Evolutionary conservation across 148 eudicot genomes (phyloP).

Genomic region (Chenopodium quinoa): DNA sequence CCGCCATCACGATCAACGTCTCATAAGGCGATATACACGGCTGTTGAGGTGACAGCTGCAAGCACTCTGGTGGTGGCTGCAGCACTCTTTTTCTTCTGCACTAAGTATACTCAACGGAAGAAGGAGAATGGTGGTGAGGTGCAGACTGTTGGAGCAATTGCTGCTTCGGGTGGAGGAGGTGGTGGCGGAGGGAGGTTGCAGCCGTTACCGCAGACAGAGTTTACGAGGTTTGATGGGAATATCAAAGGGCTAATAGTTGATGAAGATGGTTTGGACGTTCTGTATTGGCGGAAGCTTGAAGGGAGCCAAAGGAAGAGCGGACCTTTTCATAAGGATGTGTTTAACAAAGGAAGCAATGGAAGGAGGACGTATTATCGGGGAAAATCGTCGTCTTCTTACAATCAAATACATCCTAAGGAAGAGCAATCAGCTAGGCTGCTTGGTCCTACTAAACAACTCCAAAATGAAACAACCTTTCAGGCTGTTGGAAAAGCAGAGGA

Average conservation of each 20-base stretch:
- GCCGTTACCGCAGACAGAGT: conserved; percentile 28
- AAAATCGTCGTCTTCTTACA: conserved; percentile 55
- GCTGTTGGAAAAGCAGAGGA: background rate
- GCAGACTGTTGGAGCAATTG: background rate
- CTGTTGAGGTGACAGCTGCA: conserved; percentile 68
- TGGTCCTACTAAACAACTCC: conserved; percentile 20
- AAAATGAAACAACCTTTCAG: conserved; percentile 13
- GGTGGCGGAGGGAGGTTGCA: conserved; percentile 13
- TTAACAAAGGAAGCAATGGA: conserved; percentile 22
- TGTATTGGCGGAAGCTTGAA: conserved; percentile 77
- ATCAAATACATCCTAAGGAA: conserved; percentile 33
- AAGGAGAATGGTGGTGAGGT: conserved; percentile 7
- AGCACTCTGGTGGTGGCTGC: conserved; percentile 55
- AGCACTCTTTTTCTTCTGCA: conserved; percentile 41
- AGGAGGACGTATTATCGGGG: conserved; percentile 43
- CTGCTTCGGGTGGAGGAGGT: background rate
- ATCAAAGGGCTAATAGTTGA: conserved; percentile 75
- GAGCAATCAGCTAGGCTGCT: conserved; percentile 23
- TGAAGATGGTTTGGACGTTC: conserved; percentile 84
- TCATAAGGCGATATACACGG: conserved; percentile 45
- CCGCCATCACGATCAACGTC: conserved; percentile 24
- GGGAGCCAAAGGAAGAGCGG: conserved; percentile 40
- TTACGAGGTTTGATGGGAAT: conserved; percentile 46
- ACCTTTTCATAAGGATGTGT: conserved; percentile 29
- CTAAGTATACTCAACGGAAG: conserved; percentile 25